Conservation (phyloP, 1,139 yeast genomes). For the Arxiozyma slooffiae region DNA sequence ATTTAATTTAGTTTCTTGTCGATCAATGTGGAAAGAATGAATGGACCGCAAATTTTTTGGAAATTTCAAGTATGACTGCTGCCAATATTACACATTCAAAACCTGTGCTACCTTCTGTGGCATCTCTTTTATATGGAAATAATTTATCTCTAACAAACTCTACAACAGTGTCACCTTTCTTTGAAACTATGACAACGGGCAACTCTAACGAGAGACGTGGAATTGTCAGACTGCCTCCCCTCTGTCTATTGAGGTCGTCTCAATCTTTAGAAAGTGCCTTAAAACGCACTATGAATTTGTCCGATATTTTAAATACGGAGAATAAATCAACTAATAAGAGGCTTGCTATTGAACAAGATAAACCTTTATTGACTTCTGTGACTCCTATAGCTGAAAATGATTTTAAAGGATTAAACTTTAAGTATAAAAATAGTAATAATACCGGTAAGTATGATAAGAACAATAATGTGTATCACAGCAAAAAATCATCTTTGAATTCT, state of each 20-base stretch:
- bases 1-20: not conserved
- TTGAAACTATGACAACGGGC: conserved; percentile 3
- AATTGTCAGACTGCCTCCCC: conserved; percentile 24
- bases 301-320: not conserved
- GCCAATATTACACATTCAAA: conserved; percentile 3
- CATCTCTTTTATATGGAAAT: conserved; percentile 6
- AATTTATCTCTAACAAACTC: not conserved
- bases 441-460: not conserved
- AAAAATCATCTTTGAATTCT: conserved; percentile 20
- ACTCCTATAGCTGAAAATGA: conserved; percentile 14
- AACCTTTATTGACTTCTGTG: conserved; percentile 7
- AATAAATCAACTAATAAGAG: not conserved
- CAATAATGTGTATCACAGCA: not conserved
- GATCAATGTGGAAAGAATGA: no score
- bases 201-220: conserved; percentile 14
- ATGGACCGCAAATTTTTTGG: not conserved
- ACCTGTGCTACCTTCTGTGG: conserved; percentile 10
- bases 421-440: not conserved
- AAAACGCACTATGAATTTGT: conserved; percentile 15
- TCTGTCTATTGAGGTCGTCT: conserved; percentile 19
- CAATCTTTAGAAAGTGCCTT: conserved; percentile 21
- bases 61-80: not conserved
- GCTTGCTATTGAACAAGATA: not conserved
- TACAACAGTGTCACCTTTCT: conserved; percentile 6
- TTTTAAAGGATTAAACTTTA: not conserved